phyloP scores from a whole-genome alignment of 73 alveolate species.

The Tetrahymena borealis region DNA sequence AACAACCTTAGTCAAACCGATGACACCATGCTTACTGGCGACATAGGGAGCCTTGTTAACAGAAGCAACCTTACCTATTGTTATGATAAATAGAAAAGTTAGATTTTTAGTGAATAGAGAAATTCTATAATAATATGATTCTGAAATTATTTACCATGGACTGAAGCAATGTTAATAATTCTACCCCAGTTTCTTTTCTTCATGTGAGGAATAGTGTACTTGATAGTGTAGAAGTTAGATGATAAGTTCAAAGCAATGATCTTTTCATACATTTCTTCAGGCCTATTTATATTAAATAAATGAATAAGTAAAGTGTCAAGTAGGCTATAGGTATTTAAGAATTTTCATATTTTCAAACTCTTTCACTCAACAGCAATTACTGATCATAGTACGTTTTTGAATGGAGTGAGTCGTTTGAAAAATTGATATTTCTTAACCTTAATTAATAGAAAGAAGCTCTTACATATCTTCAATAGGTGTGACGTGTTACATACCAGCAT shows the following conservation, averaged over 20 bases:
- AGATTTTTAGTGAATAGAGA: neutral
- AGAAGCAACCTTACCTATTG: slow-evolving; percentile 35
- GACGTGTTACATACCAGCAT: slow-evolving; percentile 45
- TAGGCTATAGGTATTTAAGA: neutral
- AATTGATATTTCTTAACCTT: neutral
- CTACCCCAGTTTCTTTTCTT: slow-evolving; percentile 36
- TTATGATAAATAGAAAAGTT: neutral
- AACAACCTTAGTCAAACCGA: slow-evolving; percentile 45
- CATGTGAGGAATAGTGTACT: slow-evolving; percentile 32
- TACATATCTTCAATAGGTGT: slow-evolving; percentile 11
- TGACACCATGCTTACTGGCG: slow-evolving; percentile 47
- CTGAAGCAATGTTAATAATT: slow-evolving; percentile 38
- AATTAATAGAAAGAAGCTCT: neutral
- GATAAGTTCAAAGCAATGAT: slow-evolving; percentile 31
- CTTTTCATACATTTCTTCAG: slow-evolving; percentile 23
- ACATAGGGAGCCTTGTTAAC: slow-evolving; percentile 42
- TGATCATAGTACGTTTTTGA: neutral
- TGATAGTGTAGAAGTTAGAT: slow-evolving; percentile 34
- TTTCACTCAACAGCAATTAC: neutral
- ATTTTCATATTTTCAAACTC: neutral
- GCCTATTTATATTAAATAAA: neutral
- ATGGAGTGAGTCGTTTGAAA: neutral
- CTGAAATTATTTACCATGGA: slow-evolving; percentile 6
- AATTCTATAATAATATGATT: neutral
- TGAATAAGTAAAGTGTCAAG: neutral